Conservation (phyloP, 83 land plant species). For the Picea abies region DNA sequence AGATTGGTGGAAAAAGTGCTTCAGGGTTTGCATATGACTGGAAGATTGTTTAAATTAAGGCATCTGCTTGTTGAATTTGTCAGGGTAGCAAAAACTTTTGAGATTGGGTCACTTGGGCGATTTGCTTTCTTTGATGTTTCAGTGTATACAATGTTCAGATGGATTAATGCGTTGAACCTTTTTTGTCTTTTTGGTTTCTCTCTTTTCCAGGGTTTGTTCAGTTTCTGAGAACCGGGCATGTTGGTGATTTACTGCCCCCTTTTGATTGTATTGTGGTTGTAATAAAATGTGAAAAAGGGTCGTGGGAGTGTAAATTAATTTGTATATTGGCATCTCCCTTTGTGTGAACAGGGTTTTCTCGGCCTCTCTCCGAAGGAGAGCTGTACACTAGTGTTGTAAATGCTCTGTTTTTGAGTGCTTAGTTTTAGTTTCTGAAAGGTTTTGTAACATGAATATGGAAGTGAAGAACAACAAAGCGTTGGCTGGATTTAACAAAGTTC, state of each 20-base stretch:
- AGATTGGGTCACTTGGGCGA: too few relatives aligned
- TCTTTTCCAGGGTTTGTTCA: not conserved
- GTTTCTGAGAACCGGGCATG: not conserved
- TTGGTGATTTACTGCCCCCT: not conserved
- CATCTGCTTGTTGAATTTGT: not conserved
- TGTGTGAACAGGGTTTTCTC: constrained; percentile 12
- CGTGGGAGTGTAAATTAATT: not conserved
- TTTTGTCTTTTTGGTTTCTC: too few relatives aligned
- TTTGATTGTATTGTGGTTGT: not conserved
- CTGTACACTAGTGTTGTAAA: constrained; percentile 14
- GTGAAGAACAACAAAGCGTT: constrained; percentile 34
- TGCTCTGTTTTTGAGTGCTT: not conserved
- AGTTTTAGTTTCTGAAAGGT: constrained; percentile 5
- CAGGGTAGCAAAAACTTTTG: too few relatives aligned
- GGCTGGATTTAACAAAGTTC: constrained; percentile 25
- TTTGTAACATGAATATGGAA: constrained; percentile 45
- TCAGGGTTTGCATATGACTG: not conserved
- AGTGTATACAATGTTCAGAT: too few relatives aligned
- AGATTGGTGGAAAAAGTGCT: not conserved
- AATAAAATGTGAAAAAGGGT: not conserved
- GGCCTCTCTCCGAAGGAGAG: constrained; percentile 8
- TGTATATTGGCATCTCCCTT: constrained; percentile 1
- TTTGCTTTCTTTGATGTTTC: too few relatives aligned
- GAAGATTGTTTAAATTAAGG: too few relatives aligned
- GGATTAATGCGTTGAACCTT: too few relatives aligned